A percentile compares a stretch with the other conserved stretches of the same genome.
Evolutionary conservation across 2,329 filamentous ascomycete genomes (phyloP).

Genomic region (Sclerotiophoma versabilis): DNA sequence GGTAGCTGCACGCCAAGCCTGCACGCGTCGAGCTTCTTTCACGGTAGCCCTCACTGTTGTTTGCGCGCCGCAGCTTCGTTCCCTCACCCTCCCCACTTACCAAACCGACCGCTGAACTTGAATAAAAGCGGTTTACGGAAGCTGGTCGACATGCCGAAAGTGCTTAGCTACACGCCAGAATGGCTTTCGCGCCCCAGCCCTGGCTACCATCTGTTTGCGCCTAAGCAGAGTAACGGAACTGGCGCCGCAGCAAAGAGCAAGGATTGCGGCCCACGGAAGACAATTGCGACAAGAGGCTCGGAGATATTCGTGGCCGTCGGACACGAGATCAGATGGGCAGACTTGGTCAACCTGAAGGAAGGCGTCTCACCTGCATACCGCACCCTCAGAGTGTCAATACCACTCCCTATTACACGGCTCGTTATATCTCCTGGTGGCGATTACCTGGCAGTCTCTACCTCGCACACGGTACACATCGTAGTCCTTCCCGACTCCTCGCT

Average conservation of each 20-base stretch:
- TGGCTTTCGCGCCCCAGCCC: conserved; percentile 84
- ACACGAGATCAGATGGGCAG: conserved; percentile 90
- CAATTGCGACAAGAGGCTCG: conserved; percentile 80
- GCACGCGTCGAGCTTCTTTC: conserved; percentile 23
- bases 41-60: conserved; percentile 8
- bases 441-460: conserved; percentile 84
- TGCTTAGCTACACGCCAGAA: conserved; percentile 82
- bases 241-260: conserved; percentile 34
- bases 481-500: conserved; percentile 83
- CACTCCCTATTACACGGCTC: conserved; percentile 84
- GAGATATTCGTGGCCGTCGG: conserved; percentile 90
- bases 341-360: conserved; percentile 80
- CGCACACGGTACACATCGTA: conserved; percentile 86
- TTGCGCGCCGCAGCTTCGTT: conserved; percentile 8
- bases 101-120: neutral
- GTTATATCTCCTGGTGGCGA: conserved; percentile 81
- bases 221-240: conserved; percentile 51
- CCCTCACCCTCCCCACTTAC: conserved; percentile 5
- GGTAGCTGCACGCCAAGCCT: conserved; percentile 21
- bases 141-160: conserved; percentile 74
- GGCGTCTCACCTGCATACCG: conserved; percentile 37
- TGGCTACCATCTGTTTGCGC: conserved; percentile 78
- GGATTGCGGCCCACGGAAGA: conserved; percentile 58
- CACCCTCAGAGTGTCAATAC: conserved; percentile 76
- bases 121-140: neutral